Percentiles rank a stretch among this genome's conserved stretches.
phyloP scores from a whole-genome alignment of 306 rosid species.

The Medicago lupulina region DNA sequence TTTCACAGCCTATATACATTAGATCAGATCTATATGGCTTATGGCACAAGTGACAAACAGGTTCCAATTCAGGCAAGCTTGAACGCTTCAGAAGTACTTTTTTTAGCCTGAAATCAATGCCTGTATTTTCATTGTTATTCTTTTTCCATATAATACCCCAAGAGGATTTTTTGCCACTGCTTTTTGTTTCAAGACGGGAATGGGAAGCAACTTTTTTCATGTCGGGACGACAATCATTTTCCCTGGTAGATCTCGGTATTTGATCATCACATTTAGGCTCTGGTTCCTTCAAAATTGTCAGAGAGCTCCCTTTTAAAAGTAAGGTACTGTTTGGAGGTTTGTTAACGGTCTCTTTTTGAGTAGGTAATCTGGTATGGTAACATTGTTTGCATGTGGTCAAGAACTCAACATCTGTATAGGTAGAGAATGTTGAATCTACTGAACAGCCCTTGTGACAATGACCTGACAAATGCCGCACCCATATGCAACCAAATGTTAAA shows the following conservation, averaged over 20 bases:
- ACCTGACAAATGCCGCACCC: conserved; percentile 57
- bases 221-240: conserved; percentile 46
- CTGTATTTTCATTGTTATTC: conserved; percentile 40
- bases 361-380: conserved; percentile 49
- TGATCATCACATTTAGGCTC: conserved; percentile 48
- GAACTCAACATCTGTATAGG: conserved; percentile 56
- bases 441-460: conserved; percentile 70
- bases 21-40: conserved; percentile 66
- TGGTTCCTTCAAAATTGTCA: conserved; percentile 48
- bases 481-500: conserved; percentile 37
- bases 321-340: conserved; percentile 75
- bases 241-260: conserved; percentile 38
- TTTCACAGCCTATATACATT: conserved; percentile 74
- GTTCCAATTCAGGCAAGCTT: conserved; percentile 51
- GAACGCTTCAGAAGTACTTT: conserved; percentile 60
- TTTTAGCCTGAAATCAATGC: conserved; percentile 64
- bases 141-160: conserved; percentile 89
- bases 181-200: conserved; percentile 53
- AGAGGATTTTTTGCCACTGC: conserved; percentile 50
- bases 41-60: conserved; percentile 62
- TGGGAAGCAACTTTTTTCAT: conserved; percentile 52
- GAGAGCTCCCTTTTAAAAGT: conserved; percentile 52
- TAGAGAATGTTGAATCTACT: conserved; percentile 55
- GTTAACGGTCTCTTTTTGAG: conserved; percentile 50
- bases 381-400: conserved; percentile 69